These are phyloP conservation scores for Lotmaria passim DNA, from an alignment of 208 protist genomes.

Conservation along the genomic window DNA sequence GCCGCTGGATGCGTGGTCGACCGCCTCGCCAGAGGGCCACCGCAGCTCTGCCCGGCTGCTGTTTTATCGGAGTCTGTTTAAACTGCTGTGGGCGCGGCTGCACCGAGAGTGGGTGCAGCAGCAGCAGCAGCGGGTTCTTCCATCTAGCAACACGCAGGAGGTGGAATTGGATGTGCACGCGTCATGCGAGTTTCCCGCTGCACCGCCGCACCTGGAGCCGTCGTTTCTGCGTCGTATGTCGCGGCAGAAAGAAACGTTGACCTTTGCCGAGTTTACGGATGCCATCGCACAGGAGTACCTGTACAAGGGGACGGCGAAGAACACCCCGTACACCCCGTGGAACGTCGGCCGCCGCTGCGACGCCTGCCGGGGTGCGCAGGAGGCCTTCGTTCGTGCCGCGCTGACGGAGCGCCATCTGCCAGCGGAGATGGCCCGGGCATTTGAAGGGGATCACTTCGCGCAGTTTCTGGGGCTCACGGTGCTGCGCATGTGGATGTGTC, in stretches of 20 bases:
- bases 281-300: slow-evolving; percentile 68
- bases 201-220: slow-evolving; percentile 74
- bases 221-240: slow-evolving; percentile 72
- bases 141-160: too few relatives aligned
- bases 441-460: slow-evolving; percentile 56
- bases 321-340: slow-evolving; percentile 47
- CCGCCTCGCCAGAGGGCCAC: slow-evolving; percentile 64
- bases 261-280: slow-evolving; percentile 53
- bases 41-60: slow-evolving; percentile 68
- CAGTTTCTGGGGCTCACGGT: slow-evolving; percentile 84
- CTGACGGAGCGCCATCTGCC: slow-evolving; percentile 26
- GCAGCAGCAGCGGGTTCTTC: neutral
- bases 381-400: slow-evolving; percentile 31
- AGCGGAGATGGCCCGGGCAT: slow-evolving; percentile 33
- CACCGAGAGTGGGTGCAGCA: slow-evolving; percentile 24
- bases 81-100: slow-evolving; percentile 60
- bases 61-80: slow-evolving; percentile 84
- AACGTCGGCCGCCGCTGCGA: slow-evolving; percentile 38
- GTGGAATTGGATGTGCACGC: too few relatives aligned
- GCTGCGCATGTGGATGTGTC: slow-evolving; percentile 91
- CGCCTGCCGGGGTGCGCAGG: slow-evolving; percentile 49
- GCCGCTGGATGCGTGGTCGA: slow-evolving; percentile 84
- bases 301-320: slow-evolving; percentile 34
- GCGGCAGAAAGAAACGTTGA: slow-evolving; percentile 64
- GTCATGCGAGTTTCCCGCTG: slow-evolving; percentile 10